Evolutionary conservation across 805 yeast genomes (phyloP).

Genomic region (Metschnikowia baotianmanensis): DNA sequence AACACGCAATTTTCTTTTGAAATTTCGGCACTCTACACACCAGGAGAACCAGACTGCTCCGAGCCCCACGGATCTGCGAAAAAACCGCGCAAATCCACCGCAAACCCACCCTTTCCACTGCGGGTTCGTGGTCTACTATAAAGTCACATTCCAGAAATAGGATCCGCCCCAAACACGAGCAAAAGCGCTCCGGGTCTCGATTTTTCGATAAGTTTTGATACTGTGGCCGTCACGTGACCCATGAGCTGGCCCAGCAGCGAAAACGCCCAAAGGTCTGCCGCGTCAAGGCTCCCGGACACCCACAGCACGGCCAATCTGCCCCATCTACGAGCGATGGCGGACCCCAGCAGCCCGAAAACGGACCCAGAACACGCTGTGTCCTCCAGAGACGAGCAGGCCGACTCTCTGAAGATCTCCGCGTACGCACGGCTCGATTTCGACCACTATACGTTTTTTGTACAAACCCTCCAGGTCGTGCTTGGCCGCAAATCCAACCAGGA

Average conservation of each 20-base stretch:
- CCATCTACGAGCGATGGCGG: conserved; percentile 5
- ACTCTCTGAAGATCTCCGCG: conserved; percentile 45
- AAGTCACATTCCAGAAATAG: too few species aligned
- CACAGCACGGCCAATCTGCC: conserved; percentile 1
- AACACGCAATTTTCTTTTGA: not conserved
- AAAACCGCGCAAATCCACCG: too few species aligned
- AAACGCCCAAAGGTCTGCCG: conserved; percentile 1
- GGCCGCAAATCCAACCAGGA: conserved; percentile 73
- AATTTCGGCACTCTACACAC: too few species aligned
- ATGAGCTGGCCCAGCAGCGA: conserved; percentile 18
- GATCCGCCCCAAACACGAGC: too few species aligned
- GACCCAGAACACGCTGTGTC: not conserved
- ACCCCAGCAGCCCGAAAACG: conserved; percentile 2
- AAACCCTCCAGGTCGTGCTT: conserved; percentile 87
- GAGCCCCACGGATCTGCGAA: too few species aligned
- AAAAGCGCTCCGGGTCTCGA: not conserved
- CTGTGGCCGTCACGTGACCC: not conserved
- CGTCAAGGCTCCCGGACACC: not conserved
- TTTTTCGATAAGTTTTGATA: not conserved
- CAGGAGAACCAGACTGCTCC: too few species aligned
- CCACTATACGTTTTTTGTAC: conserved; percentile 91
- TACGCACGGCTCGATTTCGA: conserved; percentile 86
- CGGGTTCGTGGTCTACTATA: too few species aligned
- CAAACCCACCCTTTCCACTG: too few species aligned
- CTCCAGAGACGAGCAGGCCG: not conserved